Evolutionary conservation across 345 rosid species (phyloP), one percentile per base, ranked within the genome.

Genomic region (Gossypium sturtianum): DNA sequence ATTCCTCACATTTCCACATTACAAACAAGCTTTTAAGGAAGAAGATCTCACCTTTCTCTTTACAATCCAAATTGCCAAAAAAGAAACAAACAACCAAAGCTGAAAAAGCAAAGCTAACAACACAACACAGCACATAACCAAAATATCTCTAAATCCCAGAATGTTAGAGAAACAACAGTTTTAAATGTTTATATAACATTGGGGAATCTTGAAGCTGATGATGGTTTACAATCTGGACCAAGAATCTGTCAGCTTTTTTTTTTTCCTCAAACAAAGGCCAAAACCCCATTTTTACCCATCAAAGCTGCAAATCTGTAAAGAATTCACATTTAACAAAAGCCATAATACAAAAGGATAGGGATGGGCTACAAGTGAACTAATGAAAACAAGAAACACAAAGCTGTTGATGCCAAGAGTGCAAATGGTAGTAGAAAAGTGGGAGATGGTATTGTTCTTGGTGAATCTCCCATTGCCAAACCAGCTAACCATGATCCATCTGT

Each of bases 401-500:
- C 66, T 17, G 82, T 51, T 19, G 63, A 68, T 17, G 81, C 85
- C 67, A 58, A 6, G 3, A 75, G 3, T 11, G 74, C 38, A 12
- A 49, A 68, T 71, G 76, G 82, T 3, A 80, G 80, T 2, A 80
- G 38, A 56, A 60, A 48, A 63, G 47, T 38, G 5, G 77, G 72
- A 53, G 80, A 59, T 23, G 77, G 41, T 34, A 34, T 74, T 17
- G 81, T 16, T 80, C 83, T 81, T 63, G 77, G 41, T 0, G 98
- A 85, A 54, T 82, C 88, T 60, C 97, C 98, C 97, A 92, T 86
- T 71, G 97, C 98, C 74, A 94, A 80, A 78, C 97, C 95, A 62
- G 95, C 98, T 80, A 94, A 72, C 89, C 93, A 93, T 4, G 98
- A 87, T 20, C 92, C 97, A 34, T 93, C 98, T 13, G 87, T 86